A percentile compares a stretch with the other conserved stretches of the same genome.
These are phyloP conservation scores for Fistulinella staudtii DNA, from an alignment of 1,284 basidiomycete species.

Conservation along the genomic window DNA sequence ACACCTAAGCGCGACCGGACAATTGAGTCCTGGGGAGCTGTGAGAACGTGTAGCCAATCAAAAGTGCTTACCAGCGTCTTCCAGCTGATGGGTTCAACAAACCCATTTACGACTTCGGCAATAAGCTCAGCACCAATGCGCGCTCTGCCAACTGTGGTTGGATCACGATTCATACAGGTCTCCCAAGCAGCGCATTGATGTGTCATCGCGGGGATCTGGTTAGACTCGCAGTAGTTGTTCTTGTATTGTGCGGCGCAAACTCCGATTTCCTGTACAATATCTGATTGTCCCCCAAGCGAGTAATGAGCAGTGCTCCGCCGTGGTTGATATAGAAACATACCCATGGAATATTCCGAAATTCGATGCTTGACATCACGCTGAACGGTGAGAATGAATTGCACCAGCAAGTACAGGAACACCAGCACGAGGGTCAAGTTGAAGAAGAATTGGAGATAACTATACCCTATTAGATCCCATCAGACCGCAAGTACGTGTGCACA, in stretches of 20 bases:
- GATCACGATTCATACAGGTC: constrained; percentile 94
- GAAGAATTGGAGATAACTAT: constrained; percentile 87
- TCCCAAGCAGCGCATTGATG: constrained; percentile 86
- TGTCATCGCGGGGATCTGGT: constrained; percentile 80
- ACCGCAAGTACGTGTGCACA: constrained; percentile 5
- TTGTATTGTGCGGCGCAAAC: constrained; percentile 77
- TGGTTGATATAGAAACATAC: constrained; percentile 41
- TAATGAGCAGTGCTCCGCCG: constrained; percentile 18
- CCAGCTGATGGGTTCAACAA: constrained; percentile 96
- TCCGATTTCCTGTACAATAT: constrained; percentile 86
- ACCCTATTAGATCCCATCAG: constrained; percentile 17
- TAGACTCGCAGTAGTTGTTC: constrained; percentile 77
- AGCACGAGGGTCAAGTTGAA: constrained; percentile 89
- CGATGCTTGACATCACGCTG: constrained; percentile 88
- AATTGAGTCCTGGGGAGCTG: constrained; percentile 16
- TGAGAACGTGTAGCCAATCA: constrained; percentile 9
- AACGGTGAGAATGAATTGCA: constrained; percentile 86
- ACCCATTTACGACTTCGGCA: constrained; percentile 93
- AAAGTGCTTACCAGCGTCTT: constrained; percentile 77
- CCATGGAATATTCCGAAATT: constrained; percentile 86
- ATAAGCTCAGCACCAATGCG: constrained; percentile 91
- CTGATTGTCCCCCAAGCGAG: constrained; percentile 47
- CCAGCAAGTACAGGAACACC: constrained; percentile 80
- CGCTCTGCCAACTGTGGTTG: constrained; percentile 83
- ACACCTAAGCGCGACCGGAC: constrained; percentile 46